phyloP scores from a whole-genome alignment of 805 yeast genomes.

The Metschnikowia bowlesiae region DNA sequence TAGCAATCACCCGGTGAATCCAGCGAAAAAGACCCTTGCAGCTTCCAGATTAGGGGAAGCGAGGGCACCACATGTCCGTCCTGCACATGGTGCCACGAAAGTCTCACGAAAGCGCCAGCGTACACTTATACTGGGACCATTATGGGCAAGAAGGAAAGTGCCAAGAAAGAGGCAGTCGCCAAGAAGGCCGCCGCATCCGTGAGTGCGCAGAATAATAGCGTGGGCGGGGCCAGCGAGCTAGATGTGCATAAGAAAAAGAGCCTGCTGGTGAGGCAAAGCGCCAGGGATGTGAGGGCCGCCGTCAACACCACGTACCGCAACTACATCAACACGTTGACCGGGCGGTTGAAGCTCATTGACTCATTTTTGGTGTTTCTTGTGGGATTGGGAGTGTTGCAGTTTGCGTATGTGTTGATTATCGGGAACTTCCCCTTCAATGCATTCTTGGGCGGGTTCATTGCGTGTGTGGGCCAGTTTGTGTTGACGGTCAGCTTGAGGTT shows the following conservation, averaged over 20 bases:
- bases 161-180: slow-evolving; percentile 21
- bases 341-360: slow-evolving; percentile 66
- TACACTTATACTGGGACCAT: not conserved
- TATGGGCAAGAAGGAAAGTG: slow-evolving; percentile 33
- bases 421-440: slow-evolving; percentile 98
- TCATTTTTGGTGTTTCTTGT: slow-evolving; percentile 72
- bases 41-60: too few relatives aligned
- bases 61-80: not conserved
- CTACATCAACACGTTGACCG: slow-evolving; percentile 34
- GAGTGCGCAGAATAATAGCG: slow-evolving; percentile 8
- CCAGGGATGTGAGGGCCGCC: slow-evolving; percentile 27
- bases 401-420: slow-evolving; percentile 65
- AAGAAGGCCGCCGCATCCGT: slow-evolving; percentile 14
- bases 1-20: too few relatives aligned
- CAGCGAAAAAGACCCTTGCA: too few relatives aligned
- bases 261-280: slow-evolving; percentile 9
- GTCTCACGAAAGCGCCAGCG: slow-evolving; percentile 1
- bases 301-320: slow-evolving; percentile 32
- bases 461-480: slow-evolving; percentile 95
- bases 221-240: not conserved
- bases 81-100: not conserved
- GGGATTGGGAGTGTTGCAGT: slow-evolving; percentile 70
- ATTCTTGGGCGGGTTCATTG: slow-evolving; percentile 84
- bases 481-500: slow-evolving; percentile 77
- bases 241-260: slow-evolving; percentile 4